Conservation (phyloP, 2,329 filamentous ascomycete species). For the Phoma sp. region DNA sequence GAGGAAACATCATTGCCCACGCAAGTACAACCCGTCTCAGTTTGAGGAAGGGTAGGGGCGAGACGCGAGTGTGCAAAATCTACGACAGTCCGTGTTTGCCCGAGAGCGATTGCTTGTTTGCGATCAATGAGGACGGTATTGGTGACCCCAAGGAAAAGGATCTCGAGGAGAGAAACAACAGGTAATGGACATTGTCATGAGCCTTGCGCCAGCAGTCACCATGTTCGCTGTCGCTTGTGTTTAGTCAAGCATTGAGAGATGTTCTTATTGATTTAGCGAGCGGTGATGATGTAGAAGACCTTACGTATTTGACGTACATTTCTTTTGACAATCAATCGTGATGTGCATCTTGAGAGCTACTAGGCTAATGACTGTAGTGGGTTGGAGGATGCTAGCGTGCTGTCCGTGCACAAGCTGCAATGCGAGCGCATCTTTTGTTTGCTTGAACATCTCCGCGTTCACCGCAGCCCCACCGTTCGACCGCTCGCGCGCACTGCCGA, state of each 20-base stretch:
- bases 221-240: not conserved
- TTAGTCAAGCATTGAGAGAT: slow-evolving; percentile 25
- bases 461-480: slow-evolving; percentile 27
- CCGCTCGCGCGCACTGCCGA: slow-evolving; percentile 5
- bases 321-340: slow-evolving; percentile 3
- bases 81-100: slow-evolving; percentile 98
- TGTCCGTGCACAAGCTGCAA: slow-evolving; percentile 30
- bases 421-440: slow-evolving; percentile 41
- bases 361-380: not conserved
- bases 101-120: slow-evolving; percentile 95
- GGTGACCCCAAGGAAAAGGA: slow-evolving; percentile 96
- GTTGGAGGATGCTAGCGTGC: slow-evolving; percentile 1
- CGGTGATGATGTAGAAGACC: slow-evolving; percentile 16
- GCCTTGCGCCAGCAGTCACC: not conserved
- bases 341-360: not conserved
- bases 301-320: not conserved
- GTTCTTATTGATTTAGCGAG: slow-evolving; percentile 14
- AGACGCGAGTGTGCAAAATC: slow-evolving; percentile 98
- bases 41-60: slow-evolving; percentile 91
- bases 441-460: slow-evolving; percentile 29
- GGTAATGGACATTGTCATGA: slow-evolving; percentile 10
- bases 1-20: slow-evolving; percentile 98
- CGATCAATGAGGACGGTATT: slow-evolving; percentile 96
- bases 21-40: slow-evolving; percentile 94
- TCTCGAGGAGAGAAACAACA: slow-evolving; percentile 70